Percentiles rank a stretch among this genome's conserved stretches.
Evolutionary conservation across 306 rosid genomes (phyloP).

Genomic region (Abrus pulchellus): DNA sequence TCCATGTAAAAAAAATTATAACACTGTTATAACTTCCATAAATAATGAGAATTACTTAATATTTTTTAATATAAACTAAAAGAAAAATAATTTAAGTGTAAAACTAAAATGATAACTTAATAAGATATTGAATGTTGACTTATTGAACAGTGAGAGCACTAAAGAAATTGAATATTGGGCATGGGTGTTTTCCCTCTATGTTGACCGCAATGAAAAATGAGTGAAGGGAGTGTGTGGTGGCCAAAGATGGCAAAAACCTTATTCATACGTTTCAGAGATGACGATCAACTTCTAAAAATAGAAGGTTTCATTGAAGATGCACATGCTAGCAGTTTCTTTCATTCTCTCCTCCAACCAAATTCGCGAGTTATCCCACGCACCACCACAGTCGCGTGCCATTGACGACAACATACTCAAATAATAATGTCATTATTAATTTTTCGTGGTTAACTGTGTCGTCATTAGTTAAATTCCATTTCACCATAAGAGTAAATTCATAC

Average conservation of each 20-base stretch:
- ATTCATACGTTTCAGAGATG: background rate
- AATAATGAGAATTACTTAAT: too few species aligned
- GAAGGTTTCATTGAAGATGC: slow-evolving; percentile 30
- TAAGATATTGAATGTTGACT: too few species aligned
- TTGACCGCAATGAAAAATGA: slow-evolving; percentile 33
- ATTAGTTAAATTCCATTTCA: slow-evolving; percentile 21
- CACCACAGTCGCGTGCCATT: slow-evolving; percentile 22
- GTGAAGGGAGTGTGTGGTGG: background rate
- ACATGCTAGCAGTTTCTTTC: background rate
- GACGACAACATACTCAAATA: background rate
- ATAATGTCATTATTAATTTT: background rate
- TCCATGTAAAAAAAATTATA: too few species aligned
- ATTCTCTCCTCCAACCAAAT: background rate
- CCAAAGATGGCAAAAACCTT: slow-evolving; percentile 7
- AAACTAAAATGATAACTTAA: too few species aligned
- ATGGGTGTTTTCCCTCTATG: background rate
- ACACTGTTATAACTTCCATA: too few species aligned
- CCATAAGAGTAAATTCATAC: slow-evolving; percentile 58
- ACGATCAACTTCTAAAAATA: slow-evolving; percentile 18
- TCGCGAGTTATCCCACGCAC: slow-evolving; percentile 47
- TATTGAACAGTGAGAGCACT: background rate
- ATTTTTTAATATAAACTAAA: too few species aligned
- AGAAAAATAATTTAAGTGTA: too few species aligned
- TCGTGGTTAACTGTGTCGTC: background rate
- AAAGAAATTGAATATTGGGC: background rate